Evolutionary conservation across 345 rosid species (phyloP), one percentile per base, ranked within the genome.

Genomic region (Euphorbia peplus): DNA sequence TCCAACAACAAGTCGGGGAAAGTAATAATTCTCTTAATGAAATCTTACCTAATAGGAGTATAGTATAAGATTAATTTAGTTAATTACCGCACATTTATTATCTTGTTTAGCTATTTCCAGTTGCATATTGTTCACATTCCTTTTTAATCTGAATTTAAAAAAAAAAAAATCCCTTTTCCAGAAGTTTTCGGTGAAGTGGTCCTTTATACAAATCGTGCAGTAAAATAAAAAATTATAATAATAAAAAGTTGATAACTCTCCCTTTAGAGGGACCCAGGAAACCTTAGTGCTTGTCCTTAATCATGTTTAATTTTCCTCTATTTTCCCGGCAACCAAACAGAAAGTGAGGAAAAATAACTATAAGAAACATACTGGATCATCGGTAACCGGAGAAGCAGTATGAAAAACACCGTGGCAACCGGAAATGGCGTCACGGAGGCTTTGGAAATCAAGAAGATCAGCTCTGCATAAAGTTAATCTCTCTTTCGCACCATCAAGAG

Each of bases 341-440:
- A 41, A 19, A 26, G 29, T 21, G 2, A 22, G 60, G 28, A 53
- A 50, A 24, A 53, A 26, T 21, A n/a, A n/a, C n/a, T n/a, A 25
- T 1, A 19, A 47, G 8, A 0, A 35, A 81, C 90, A 79, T 28
- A 95, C 99, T 15, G 99, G 99, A 69, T 91, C 98, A 44, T 95
- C 98, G 14, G 98, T 95, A 73, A 91, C 90, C 0, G 99, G 99
- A 58, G 96, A 95, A 59, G 99, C 99, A 12, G 97, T 82, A 64
- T 95, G 99, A 79, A 95, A 83, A 68, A 95, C 99, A n/a, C 99
- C 99, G 52, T 90, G 85, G 47, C 99, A 95, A 4, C 93, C 99
- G 12, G 26, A 53, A 78, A 95, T 90, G 50, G 95, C 93, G 41
- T 83, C 81, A 63, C 53, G 67, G 7, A 95, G 86, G 76, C 85